phyloP scores from a whole-genome alignment of 176 grass and related monocot genomes.

The Triticum dicoccoides region DNA sequence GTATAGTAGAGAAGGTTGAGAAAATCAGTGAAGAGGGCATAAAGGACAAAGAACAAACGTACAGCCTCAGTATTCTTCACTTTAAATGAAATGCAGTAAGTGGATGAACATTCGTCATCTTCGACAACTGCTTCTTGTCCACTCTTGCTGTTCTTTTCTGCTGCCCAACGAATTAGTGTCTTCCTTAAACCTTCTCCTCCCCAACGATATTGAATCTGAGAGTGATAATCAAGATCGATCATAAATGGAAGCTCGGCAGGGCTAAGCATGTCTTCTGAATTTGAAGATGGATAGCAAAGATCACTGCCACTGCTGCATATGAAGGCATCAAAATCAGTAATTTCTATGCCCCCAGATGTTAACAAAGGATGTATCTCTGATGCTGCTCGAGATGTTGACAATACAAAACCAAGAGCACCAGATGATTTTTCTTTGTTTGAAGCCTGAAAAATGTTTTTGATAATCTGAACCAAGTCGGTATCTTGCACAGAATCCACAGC shows the following conservation, averaged over 20 bases:
- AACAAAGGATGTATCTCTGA: conserved; percentile 63
- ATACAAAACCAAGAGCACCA: conserved; percentile 53
- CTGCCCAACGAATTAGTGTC: conserved; percentile 67
- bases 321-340: conserved; percentile 86
- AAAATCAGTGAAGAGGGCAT: background rate
- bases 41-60: conserved; percentile 32
- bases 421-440: conserved; percentile 22
- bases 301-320: conserved; percentile 86
- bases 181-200: conserved; percentile 83
- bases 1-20: background rate
- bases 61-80: conserved; percentile 65
- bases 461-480: conserved; percentile 46
- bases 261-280: conserved; percentile 64
- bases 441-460: conserved; percentile 61
- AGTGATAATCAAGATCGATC: conserved; percentile 75
- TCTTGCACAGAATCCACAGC: conserved; percentile 63
- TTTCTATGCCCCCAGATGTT: conserved; percentile 44
- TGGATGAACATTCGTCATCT: conserved; percentile 61
- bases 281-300: conserved; percentile 70
- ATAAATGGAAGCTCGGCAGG: conserved; percentile 67
- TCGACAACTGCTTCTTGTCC: conserved; percentile 54
- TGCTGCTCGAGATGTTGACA: conserved; percentile 62
- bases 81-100: conserved; percentile 74
- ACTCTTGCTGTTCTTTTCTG: conserved; percentile 54
- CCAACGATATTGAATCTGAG: conserved; percentile 90